Percentiles rank a stretch among this genome's conserved stretches.
Evolutionary conservation across 2,329 filamentous ascomycete genomes (phyloP).

Genomic region (Penicillium sp.): DNA sequence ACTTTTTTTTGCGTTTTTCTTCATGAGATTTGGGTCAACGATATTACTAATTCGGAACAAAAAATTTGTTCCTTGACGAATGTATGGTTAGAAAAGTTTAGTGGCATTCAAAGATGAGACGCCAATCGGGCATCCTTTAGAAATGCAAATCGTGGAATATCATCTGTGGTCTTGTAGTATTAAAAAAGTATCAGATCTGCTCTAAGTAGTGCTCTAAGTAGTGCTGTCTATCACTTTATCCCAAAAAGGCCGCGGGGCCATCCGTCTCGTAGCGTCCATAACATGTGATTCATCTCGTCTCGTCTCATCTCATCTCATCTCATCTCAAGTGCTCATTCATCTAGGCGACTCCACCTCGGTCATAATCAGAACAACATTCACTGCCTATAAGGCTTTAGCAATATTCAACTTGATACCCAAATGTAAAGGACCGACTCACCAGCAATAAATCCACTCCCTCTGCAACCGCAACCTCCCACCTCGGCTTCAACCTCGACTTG

Average conservation of each 20-base stretch:
- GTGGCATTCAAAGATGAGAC: neutral
- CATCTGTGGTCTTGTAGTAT: neutral
- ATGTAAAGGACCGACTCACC: slow-evolving; percentile 11
- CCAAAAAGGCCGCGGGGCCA: too few species aligned
- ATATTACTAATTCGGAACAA: slow-evolving; percentile 13
- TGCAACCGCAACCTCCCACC: slow-evolving; percentile 25
- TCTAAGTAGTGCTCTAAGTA: too few species aligned
- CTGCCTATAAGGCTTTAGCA: slow-evolving; percentile 9
- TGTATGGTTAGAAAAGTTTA: slow-evolving; percentile 11
- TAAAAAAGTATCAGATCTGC: neutral
- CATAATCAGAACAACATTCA: slow-evolving; percentile 24
- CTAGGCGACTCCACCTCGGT: neutral
- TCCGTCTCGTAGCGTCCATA: too few species aligned
- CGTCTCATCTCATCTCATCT: too few species aligned
- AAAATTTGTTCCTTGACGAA: slow-evolving; percentile 12
- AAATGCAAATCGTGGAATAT: neutral
- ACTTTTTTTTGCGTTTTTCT: neutral
- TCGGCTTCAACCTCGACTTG: slow-evolving; percentile 12
- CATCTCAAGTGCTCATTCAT: neutral
- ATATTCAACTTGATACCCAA: neutral
- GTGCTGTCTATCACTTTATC: too few species aligned
- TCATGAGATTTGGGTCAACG: slow-evolving; percentile 4
- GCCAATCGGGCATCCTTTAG: neutral
- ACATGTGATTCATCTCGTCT: too few species aligned
- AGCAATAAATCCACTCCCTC: slow-evolving; percentile 27